These are phyloP conservation scores for Cyberlindnera samutprakarnensis DNA, from an alignment of 805 yeast species.

Conservation along the genomic window DNA sequence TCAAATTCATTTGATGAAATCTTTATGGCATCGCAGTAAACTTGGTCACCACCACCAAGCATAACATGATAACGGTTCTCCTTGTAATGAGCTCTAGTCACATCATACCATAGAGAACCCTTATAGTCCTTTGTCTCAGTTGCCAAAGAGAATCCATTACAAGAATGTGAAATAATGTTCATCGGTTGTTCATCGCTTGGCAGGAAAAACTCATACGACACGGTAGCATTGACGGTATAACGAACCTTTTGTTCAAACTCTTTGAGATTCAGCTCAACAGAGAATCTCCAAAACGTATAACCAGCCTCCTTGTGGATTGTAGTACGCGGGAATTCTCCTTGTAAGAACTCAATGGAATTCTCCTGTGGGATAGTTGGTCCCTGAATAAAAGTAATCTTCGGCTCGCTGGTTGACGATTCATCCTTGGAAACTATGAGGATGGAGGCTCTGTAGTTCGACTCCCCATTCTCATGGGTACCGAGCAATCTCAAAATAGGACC, in stretches of 20 bases:
- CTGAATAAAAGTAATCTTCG: slow-evolving; percentile 13
- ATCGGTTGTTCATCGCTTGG: slow-evolving; percentile 61
- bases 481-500: slow-evolving; percentile 75
- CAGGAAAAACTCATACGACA: slow-evolving; percentile 56
- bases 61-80: slow-evolving; percentile 76
- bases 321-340: slow-evolving; percentile 42
- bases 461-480: slow-evolving; percentile 49
- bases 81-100: slow-evolving; percentile 53
- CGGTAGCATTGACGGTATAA: slow-evolving; percentile 47
- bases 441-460: slow-evolving; percentile 55
- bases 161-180: slow-evolving; percentile 78
- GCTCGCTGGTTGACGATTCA: slow-evolving; percentile 29
- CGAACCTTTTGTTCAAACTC: slow-evolving; percentile 52
- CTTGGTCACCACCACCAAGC: slow-evolving; percentile 97
- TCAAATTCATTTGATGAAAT: slow-evolving; percentile 42
- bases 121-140: slow-evolving; percentile 61
- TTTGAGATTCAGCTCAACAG: slow-evolving; percentile 41
- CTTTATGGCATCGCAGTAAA: slow-evolving; percentile 81
- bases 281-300: slow-evolving; percentile 59
- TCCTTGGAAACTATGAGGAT: slow-evolving; percentile 51
- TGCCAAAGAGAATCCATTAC: slow-evolving; percentile 82
- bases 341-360: slow-evolving; percentile 5
- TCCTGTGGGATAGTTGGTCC: slow-evolving; percentile 23
- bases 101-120: slow-evolving; percentile 84
- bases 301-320: slow-evolving; percentile 37